Conservation (phyloP, 345 rosid species). For the Eucalyptus polyanthemos region DNA sequence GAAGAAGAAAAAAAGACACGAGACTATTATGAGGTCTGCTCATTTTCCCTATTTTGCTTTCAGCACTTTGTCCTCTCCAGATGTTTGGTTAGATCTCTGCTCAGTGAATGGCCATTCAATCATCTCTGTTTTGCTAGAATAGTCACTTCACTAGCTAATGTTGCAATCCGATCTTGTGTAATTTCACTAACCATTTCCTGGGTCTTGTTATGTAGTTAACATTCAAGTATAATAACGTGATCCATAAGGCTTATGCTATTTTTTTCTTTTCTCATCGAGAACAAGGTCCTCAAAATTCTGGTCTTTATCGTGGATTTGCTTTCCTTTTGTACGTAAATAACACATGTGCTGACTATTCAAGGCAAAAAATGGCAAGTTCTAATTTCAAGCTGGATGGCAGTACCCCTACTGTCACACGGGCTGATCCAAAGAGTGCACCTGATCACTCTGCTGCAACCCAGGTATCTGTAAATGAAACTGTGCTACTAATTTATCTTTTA, state of each 20-base stretch:
- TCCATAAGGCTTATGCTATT: background rate
- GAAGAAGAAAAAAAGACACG: background rate
- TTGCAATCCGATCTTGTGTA: background rate
- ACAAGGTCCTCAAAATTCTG: slow-evolving; percentile 77
- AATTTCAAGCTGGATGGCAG: slow-evolving; percentile 89
- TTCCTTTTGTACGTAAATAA: slow-evolving; percentile 83
- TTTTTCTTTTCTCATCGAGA: background rate
- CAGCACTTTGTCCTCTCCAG: background rate
- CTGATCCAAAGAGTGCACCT: slow-evolving; percentile 92
- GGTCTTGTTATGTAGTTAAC: background rate
- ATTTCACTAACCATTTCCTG: background rate
- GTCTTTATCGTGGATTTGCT: slow-evolving; percentile 86
- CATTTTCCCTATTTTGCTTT: background rate
- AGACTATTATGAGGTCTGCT: background rate
- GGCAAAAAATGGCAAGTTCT: slow-evolving; percentile 78
- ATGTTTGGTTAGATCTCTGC: background rate
- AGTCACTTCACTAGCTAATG: background rate
- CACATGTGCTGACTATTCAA: slow-evolving; percentile 93
- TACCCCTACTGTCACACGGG: slow-evolving; percentile 88
- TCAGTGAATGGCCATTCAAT: background rate
- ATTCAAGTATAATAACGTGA: background rate
- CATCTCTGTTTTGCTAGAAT: background rate
- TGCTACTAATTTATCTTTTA: background rate
- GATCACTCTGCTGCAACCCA: slow-evolving; percentile 86
- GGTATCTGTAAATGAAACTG: slow-evolving; percentile 16